phyloP scores from a whole-genome alignment of 139 green algal genomes.

The Chlamydomonas asymmetrica region DNA sequence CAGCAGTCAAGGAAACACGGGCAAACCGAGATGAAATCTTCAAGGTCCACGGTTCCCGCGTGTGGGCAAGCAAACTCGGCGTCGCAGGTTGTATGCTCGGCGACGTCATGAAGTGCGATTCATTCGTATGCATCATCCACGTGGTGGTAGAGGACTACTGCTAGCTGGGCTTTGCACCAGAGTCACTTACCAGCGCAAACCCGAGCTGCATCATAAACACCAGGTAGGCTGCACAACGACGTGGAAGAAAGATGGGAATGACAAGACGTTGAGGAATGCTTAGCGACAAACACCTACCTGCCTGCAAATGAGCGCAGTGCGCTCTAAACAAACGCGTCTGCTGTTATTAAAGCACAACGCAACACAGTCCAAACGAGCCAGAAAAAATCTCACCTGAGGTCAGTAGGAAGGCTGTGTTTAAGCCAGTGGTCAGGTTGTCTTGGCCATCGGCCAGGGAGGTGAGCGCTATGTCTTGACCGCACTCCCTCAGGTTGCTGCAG shows the following conservation, averaged over 20 bases:
- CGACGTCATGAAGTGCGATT: too few species aligned
- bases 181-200: constrained; percentile 68
- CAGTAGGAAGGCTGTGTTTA: too few species aligned
- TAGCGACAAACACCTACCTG: neutral
- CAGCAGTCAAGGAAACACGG: too few species aligned
- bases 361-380: neutral
- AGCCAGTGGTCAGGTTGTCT: too few species aligned
- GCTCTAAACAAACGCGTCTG: neutral
- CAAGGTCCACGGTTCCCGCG: neutral
- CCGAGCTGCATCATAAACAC: constrained; percentile 87
- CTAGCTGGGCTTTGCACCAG: neutral
- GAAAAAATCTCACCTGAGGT: neutral
- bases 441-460: too few species aligned
- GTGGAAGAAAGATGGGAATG: neutral
- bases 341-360: neutral
- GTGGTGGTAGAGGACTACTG: neutral
- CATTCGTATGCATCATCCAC: too few species aligned
- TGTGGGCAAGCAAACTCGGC: neutral
- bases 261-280: neutral
- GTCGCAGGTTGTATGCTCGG: neutral
- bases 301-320: neutral
- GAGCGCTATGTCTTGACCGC: too few species aligned
- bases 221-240: constrained; percentile 13
- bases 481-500: too few species aligned
- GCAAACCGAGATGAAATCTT: neutral